A percentile compares a stretch with the other conserved stretches of the same genome.
phyloP scores from a whole-genome alignment of 495 filamentous ascomycete species.

The Penicillium parvum region DNA sequence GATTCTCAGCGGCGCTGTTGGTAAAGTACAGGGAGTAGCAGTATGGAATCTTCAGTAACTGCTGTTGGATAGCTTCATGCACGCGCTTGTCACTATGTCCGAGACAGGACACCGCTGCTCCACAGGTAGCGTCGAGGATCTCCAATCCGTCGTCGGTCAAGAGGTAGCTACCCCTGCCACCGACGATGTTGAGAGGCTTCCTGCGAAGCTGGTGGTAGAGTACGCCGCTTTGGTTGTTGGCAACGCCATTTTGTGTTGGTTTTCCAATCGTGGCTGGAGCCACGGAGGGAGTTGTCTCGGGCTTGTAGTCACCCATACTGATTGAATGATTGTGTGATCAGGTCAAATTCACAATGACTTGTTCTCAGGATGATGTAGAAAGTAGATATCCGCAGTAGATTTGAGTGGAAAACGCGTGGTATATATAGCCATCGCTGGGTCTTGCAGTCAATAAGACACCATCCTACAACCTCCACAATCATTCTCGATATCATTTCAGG shows the following conservation, averaged over 20 bases:
- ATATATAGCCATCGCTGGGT: not conserved
- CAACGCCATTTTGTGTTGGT: not conserved
- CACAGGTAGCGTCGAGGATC: constrained; percentile 28
- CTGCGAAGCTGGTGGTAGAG: constrained; percentile 21
- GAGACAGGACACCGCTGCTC: constrained; percentile 36
- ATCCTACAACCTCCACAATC: not conserved
- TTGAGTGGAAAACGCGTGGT: not conserved
- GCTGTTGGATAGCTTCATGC: constrained; percentile 34
- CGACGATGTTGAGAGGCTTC: constrained; percentile 19
- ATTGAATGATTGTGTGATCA: not conserved
- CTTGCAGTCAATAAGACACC: not conserved
- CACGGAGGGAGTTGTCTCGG: not conserved
- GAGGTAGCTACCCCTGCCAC: constrained; percentile 19
- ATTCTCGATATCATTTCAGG: not conserved
- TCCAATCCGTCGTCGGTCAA: constrained; percentile 12
- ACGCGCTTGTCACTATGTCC: constrained; percentile 38
- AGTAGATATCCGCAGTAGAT: too few relatives aligned
- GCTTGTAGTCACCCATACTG: constrained; percentile 25
- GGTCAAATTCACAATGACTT: not conserved
- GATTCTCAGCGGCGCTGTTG: constrained; percentile 32
- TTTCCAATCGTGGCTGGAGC: not conserved
- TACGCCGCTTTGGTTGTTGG: constrained; percentile 15
- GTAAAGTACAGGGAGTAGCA: constrained; percentile 44
- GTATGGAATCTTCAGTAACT: constrained; percentile 40
- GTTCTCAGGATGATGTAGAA: too few relatives aligned